Evolutionary conservation across 768 basidiomycete species (phyloP).

Genomic region (Russula griseocarnosa): DNA sequence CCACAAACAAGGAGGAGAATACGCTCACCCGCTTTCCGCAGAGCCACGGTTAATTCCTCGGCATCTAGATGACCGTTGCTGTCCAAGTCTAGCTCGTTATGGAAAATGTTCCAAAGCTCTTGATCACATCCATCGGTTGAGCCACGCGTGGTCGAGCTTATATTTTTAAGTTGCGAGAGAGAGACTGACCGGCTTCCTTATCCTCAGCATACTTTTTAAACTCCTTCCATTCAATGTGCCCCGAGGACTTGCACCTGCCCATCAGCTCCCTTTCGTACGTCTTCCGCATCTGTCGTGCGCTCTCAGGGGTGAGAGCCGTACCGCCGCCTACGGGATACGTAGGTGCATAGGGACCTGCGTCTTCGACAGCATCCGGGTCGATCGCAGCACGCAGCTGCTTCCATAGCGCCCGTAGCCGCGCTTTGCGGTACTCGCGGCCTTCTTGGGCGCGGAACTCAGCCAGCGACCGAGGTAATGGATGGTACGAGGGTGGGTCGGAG

Average conservation of each 20-base stretch:
- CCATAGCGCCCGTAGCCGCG: slow-evolving; percentile 62
- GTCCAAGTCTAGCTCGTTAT: slow-evolving; percentile 85
- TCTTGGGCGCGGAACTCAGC: slow-evolving; percentile 62
- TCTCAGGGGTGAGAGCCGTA: slow-evolving; percentile 19
- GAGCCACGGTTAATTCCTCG: slow-evolving; percentile 54
- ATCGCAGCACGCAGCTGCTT: slow-evolving; percentile 44
- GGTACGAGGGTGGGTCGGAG: slow-evolving; percentile 46
- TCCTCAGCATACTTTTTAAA: slow-evolving; percentile 72
- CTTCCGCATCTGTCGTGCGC: slow-evolving; percentile 26
- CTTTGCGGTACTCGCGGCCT: slow-evolving; percentile 57
- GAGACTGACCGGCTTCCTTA: slow-evolving; percentile 67
- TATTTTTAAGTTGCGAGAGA: neutral
- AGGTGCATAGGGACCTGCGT: slow-evolving; percentile 28
- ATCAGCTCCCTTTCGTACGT: slow-evolving; percentile 32
- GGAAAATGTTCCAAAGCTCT: slow-evolving; percentile 93
- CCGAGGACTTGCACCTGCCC: slow-evolving; percentile 38
- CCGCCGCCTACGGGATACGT: slow-evolving; percentile 27
- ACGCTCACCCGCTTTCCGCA: slow-evolving; percentile 64
- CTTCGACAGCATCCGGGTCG: slow-evolving; percentile 28
- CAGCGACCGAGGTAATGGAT: slow-evolving; percentile 48
- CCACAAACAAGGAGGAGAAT: neutral
- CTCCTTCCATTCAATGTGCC: slow-evolving; percentile 61
- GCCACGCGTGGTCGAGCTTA: slow-evolving; percentile 25
- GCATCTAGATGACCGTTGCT: slow-evolving; percentile 79
- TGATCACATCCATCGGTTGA: slow-evolving; percentile 31